Evolutionary conservation across 2,329 filamentous ascomycete species (phyloP).

Genomic region (Geosmithia flava): DNA sequence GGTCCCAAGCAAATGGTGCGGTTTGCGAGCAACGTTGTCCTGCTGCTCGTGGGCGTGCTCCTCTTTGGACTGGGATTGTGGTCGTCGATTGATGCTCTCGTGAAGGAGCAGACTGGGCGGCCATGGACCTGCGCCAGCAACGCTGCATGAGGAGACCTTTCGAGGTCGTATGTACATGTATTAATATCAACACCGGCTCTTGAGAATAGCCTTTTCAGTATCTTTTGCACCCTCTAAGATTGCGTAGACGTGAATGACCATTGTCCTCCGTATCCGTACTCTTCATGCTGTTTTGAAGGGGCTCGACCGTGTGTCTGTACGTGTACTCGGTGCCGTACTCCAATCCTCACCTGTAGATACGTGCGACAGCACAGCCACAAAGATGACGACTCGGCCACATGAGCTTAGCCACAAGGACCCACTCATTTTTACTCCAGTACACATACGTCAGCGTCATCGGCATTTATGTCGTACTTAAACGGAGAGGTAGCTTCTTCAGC

Average conservation of each 20-base stretch:
- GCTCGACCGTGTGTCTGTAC: too few species aligned
- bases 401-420: not conserved
- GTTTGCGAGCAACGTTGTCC: constrained; percentile 16
- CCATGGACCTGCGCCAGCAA: constrained; percentile 23
- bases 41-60: constrained; percentile 19
- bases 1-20: constrained; percentile 14
- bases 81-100: constrained; percentile 24
- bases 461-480: not conserved
- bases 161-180: not conserved
- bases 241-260: too few species aligned
- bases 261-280: too few species aligned
- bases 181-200: not conserved
- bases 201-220: not conserved
- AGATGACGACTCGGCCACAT: not conserved
- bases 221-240: too few species aligned
- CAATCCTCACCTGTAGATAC: too few species aligned
- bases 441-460: not conserved
- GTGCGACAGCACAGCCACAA: not conserved
- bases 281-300: too few species aligned
- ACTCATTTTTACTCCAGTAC: not conserved
- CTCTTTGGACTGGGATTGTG: constrained; percentile 25
- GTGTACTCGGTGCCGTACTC: too few species aligned
- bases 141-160: constrained; percentile 7
- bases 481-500: not conserved
- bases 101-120: constrained; percentile 11